Conservation (phyloP, 2,329 filamentous ascomycete species). For the Fusarium nisikadoi region DNA sequence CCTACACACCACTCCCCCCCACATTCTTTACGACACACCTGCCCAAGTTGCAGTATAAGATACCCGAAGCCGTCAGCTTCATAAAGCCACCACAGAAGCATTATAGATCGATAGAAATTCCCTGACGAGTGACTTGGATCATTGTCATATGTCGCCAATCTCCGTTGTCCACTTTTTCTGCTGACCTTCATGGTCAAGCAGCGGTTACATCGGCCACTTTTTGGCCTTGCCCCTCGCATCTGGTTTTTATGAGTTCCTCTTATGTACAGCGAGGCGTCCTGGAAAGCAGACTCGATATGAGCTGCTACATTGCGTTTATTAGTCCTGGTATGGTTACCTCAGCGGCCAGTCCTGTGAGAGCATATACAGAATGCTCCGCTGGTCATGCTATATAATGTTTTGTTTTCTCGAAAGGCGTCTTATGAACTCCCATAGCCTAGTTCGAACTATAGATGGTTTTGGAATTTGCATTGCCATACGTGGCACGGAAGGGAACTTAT, state of each 20-base stretch:
- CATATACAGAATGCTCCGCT: not conserved
- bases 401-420: constrained; percentile 13
- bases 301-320: constrained; percentile 28
- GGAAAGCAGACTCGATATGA: constrained; percentile 29
- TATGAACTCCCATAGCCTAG: constrained; percentile 3
- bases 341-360: not conserved
- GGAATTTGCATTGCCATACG: constrained; percentile 28
- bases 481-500: constrained; percentile 25
- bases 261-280: constrained; percentile 41
- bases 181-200: constrained; percentile 3
- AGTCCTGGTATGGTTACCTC: not conserved
- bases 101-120: constrained; percentile 44
- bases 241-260: constrained; percentile 21
- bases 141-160: constrained; percentile 17
- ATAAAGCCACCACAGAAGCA: constrained; percentile 40
- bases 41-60: constrained; percentile 34
- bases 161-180: constrained; percentile 6
- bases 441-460: constrained; percentile 21
- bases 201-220: not conserved
- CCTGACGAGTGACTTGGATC: constrained; percentile 21
- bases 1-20: not conserved
- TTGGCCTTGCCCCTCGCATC: constrained; percentile 8
- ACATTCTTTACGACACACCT: not conserved
- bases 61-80: constrained; percentile 44
- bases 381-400: constrained; percentile 23